phyloP scores from a whole-genome alignment of 1,139 yeast genomes.

The Debaryomyces sp. region DNA sequence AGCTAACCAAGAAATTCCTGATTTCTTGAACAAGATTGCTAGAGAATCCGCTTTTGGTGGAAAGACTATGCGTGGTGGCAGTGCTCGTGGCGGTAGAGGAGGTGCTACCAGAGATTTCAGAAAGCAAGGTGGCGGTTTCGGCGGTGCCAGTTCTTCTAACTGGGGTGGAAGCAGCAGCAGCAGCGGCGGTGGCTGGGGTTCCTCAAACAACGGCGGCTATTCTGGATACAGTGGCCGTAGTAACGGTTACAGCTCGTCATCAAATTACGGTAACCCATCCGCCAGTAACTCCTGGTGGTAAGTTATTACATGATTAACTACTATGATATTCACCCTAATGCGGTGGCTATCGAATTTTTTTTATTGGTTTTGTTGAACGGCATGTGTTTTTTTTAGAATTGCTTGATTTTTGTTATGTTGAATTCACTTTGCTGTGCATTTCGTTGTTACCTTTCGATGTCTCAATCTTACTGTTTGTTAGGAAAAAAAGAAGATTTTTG shows the following conservation, averaged over 20 bases:
- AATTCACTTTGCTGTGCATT: constrained; percentile 19
- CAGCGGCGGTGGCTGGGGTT: constrained; percentile 21
- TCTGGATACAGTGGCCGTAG: constrained; percentile 24
- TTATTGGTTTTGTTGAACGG: constrained; percentile 10
- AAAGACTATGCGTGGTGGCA: constrained; percentile 46
- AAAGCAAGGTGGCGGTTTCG: constrained; percentile 43
- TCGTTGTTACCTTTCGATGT: constrained; percentile 26
- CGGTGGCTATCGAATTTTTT: constrained; percentile 10
- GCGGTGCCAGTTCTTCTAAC: constrained; percentile 31
- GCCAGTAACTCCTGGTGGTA: constrained; percentile 47
- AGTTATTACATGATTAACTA: constrained; percentile 7
- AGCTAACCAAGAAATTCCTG: constrained; percentile 97
- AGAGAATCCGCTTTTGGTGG: constrained; percentile 73
- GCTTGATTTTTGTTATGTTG: constrained; percentile 4
- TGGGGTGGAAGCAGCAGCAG: constrained; percentile 21
- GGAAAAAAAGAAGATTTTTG: constrained; percentile 24
- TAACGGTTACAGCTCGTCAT: constrained; percentile 17
- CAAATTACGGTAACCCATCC: constrained; percentile 39
- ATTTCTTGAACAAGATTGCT: constrained; percentile 75
- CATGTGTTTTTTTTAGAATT: constrained; percentile 4
- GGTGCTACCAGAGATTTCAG: constrained; percentile 65
- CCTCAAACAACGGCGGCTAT: constrained; percentile 27
- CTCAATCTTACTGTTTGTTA: constrained; percentile 27
- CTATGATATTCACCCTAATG: neutral
- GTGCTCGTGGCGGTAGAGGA: constrained; percentile 46